Conservation (phyloP, 2,329 filamentous ascomycete species). For the Penicillium digitatum region DNA sequence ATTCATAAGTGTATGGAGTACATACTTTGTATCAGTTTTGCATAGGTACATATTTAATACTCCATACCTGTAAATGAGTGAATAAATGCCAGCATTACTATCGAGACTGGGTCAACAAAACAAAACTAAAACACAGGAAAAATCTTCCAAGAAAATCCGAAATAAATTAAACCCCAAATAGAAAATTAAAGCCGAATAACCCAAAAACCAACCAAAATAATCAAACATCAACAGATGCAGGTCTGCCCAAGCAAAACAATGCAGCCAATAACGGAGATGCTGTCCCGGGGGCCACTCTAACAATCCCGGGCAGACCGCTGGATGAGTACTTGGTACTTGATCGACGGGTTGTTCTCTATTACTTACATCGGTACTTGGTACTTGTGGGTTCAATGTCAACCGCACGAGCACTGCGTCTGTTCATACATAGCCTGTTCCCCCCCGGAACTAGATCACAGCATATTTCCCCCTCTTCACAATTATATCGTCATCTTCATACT, state of each 20-base stretch:
- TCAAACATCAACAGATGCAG: slow-evolving; percentile 14
- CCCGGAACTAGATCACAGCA: slow-evolving; percentile 7
- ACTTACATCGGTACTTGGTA: slow-evolving; percentile 6
- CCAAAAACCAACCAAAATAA: slow-evolving; percentile 1
- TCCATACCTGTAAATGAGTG: not conserved
- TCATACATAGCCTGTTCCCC: slow-evolving; percentile 8
- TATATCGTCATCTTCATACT: slow-evolving; percentile 7
- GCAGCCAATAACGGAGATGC: slow-evolving; percentile 51
- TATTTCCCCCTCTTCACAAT: slow-evolving; percentile 6
- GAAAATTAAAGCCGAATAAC: not conserved
- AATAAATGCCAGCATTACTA: not conserved
- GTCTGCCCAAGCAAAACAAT: slow-evolving; percentile 64
- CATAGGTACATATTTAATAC: not conserved
- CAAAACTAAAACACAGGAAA: not conserved
- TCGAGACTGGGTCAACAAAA: not conserved
- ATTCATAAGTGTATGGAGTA: not conserved
- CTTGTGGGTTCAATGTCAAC: slow-evolving; percentile 10
- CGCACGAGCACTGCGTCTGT: slow-evolving; percentile 9
- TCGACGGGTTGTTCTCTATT: slow-evolving; percentile 5
- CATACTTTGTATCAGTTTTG: not conserved
- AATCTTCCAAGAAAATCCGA: not conserved
- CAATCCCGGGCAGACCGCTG: slow-evolving; percentile 17
- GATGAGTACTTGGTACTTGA: slow-evolving; percentile 15
- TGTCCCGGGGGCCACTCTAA: slow-evolving; percentile 2
- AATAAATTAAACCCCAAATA: not conserved